These are phyloP conservation scores for Ceraceosorus guamensis DNA, from an alignment of 1,284 basidiomycete species.

Conservation along the genomic window DNA sequence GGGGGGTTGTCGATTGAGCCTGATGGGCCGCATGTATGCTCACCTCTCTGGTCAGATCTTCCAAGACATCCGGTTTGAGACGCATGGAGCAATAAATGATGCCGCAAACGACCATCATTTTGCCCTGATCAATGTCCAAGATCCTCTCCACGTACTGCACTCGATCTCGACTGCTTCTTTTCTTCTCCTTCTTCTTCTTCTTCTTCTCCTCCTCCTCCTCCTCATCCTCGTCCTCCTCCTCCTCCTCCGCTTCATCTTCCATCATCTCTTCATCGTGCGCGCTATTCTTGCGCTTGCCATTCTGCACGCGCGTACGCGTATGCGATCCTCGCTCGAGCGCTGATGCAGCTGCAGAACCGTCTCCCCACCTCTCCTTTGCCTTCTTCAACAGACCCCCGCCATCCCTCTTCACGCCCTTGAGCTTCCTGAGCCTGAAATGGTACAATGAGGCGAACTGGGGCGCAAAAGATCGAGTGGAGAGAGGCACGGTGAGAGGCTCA, in stretches of 20 bases:
- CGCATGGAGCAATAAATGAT: conserved; percentile 98
- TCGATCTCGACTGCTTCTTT: conserved; percentile 45
- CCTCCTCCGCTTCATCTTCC: conserved; percentile 11
- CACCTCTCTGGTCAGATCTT: conserved; percentile 88
- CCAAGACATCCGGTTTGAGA: conserved; percentile 90
- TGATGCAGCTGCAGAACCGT: conserved; percentile 10
- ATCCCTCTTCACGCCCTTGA: conserved; percentile 18
- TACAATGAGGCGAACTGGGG: conserved; percentile 45
- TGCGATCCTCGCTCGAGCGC: conserved; percentile 11
- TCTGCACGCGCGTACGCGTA: conserved; percentile 9
- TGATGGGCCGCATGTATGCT: conserved; percentile 4
- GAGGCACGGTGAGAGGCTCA: conserved; percentile 27
- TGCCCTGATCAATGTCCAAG: conserved; percentile 75
- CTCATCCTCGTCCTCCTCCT: conserved; percentile 2
- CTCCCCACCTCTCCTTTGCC: conserved; percentile 21
- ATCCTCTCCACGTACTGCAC: conserved; percentile 66
- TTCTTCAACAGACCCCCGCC: conserved; percentile 22
- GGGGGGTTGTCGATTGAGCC: background rate
- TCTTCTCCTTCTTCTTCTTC: background rate
- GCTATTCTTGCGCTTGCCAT: conserved; percentile 1
- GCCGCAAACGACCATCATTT: conserved; percentile 82
- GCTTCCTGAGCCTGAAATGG: conserved; percentile 43
- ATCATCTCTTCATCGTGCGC: background rate
- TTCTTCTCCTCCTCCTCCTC: conserved; percentile 6
- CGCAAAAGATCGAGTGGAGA: conserved; percentile 32